Base-by-base conservation (phyloP, 116 monocot species). In the Trichopus zeylanicus region DNA sequence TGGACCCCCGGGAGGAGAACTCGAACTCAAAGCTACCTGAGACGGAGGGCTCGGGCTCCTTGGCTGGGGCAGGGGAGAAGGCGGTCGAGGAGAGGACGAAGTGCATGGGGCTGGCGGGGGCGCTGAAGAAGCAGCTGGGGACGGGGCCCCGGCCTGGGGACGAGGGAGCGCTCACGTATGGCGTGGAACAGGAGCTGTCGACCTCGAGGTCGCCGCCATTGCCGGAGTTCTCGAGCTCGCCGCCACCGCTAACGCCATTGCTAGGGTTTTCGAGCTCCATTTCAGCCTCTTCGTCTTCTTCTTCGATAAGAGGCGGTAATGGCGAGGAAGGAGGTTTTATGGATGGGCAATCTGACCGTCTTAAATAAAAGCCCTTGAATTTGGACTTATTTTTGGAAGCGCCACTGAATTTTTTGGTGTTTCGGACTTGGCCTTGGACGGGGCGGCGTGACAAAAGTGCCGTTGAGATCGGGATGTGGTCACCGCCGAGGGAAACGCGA, bases 81-180 rank as follows among this genome's bases (percentile, higher is more conserved):
- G 56, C 1, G 9, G 49, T 55, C 24, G 53, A 18, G 26, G 32
- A 28, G 29, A 34, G 39, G n/a, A 25, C 28, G 38, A 25, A 65
- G 24, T 46, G 57, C 58, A n/a, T 71, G 67, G 61, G 81, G 57
- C 46, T 71, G 48, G 75, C 81, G 63, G 73, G 55, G 42, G 71
- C 65, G 61, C 62, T 69, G 70, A 46, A 80, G 48, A 38, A 75
- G 34, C 60, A 59, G 16, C 37, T 47, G 25, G 32, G 59, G 29
- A 31, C 26, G 10, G 28, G 22, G 47, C 34, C 52, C 31, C 78
- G 75, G 20, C 84, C 63, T 6, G 89, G 89, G 59, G 82, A 75
- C 20, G 91, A 86, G 2, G 91, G 78, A 0, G 91, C 86, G 60
- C 86, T 86, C 29, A 73, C 72, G 78, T 71, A 86, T 4, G 91